A percentile compares a stretch with the other conserved stretches of the same genome.
Conservation (phyloP, 345 rosid species). For the Lumnitzera racemosa region DNA sequence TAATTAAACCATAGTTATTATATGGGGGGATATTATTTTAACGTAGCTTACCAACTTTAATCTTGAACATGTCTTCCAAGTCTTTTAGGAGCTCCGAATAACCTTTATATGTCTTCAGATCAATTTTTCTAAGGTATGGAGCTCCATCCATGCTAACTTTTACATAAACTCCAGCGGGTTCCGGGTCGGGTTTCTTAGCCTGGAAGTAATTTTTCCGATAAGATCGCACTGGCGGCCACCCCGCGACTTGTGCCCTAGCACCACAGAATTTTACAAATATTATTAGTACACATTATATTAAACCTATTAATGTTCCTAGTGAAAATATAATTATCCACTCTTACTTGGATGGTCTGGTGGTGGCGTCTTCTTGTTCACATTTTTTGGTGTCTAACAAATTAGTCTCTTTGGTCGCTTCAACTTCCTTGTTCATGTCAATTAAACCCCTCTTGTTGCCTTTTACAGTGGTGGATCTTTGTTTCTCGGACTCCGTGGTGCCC, state of each 20-base stretch:
- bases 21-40: too few relatives aligned
- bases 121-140: constrained; percentile 76
- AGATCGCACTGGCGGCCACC: constrained; percentile 82
- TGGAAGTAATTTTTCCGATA: constrained; percentile 47
- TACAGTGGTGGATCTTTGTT: constrained; percentile 7
- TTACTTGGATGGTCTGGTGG: constrained; percentile 61
- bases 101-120: constrained; percentile 51
- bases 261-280: neutral
- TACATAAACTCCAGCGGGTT: constrained; percentile 39
- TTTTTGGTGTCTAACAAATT: constrained; percentile 10
- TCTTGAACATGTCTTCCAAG: constrained; percentile 67
- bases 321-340: neutral
- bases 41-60: constrained; percentile 34
- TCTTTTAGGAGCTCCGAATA: constrained; percentile 56
- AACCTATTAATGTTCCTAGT: neutral
- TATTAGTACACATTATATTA: neutral
- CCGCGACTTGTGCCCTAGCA: constrained; percentile 56
- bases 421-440: constrained; percentile 7
- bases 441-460: constrained; percentile 46
- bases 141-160: constrained; percentile 94
- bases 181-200: constrained; percentile 37
- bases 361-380: constrained; percentile 14
- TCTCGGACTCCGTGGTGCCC: constrained; percentile 40
- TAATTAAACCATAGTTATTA: neutral
- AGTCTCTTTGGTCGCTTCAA: constrained; percentile 2